A percentile compares a stretch with the other conserved stretches of the same genome.
Evolutionary conservation across 129 eudicot genomes (phyloP).

Genomic region (Flaveria bidentis): DNA sequence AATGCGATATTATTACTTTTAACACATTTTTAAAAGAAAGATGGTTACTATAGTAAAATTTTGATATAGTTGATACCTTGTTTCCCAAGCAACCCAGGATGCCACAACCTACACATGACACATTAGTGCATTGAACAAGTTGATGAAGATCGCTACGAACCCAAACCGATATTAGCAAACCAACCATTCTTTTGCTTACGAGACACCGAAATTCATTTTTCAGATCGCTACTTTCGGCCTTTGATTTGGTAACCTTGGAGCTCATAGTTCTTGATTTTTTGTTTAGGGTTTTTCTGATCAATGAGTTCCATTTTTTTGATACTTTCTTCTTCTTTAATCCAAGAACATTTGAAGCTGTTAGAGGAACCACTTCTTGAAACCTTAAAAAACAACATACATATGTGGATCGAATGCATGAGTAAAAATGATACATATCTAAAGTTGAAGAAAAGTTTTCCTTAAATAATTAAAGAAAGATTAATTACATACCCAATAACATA

Average conservation of each 20-base stretch:
- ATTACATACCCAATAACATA: slow-evolving; percentile 58
- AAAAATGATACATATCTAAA: background rate
- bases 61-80: slow-evolving; percentile 47
- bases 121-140: slow-evolving; percentile 46
- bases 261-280: slow-evolving; percentile 27
- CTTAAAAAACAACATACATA: slow-evolving; percentile 36
- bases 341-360: slow-evolving; percentile 56
- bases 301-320: slow-evolving; percentile 57
- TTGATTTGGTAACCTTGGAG: slow-evolving; percentile 15
- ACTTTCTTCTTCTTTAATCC: slow-evolving; percentile 54
- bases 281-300: slow-evolving; percentile 52
- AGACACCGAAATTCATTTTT: slow-evolving; percentile 48
- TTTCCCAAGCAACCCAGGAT: slow-evolving; percentile 85
- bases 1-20: no score
- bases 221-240: slow-evolving; percentile 16
- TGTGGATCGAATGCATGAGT: background rate
- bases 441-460: background rate
- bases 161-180: slow-evolving; percentile 73
- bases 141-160: slow-evolving; percentile 57
- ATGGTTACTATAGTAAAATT: background rate
- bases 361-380: slow-evolving; percentile 85
- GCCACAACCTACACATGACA: slow-evolving; percentile 84
- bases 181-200: slow-evolving; percentile 75
- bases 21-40: background rate
- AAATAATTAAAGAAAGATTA: background rate